Evolutionary conservation across 306 rosid genomes (phyloP).

Genomic region (Astragalus membranaceus): DNA sequence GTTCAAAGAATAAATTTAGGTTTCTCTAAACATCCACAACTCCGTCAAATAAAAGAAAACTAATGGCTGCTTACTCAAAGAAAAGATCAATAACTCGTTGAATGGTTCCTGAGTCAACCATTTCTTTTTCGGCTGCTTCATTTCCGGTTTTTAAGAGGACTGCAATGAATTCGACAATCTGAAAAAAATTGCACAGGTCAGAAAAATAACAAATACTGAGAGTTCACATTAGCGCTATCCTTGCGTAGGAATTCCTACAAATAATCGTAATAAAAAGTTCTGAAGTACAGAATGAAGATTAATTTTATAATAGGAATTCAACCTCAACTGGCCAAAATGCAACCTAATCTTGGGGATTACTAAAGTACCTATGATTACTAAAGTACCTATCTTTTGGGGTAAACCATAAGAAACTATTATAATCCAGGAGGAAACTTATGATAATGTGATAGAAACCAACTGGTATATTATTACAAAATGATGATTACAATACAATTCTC

Average conservation of each 20-base stretch:
- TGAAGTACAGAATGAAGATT: not conserved
- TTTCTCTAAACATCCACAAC: not conserved
- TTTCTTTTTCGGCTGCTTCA: constrained; percentile 77
- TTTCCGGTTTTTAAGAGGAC: constrained; percentile 76
- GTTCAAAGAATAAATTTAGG: not conserved
- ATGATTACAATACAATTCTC: too few relatives aligned
- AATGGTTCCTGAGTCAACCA: constrained; percentile 86
- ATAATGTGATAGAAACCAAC: too few relatives aligned
- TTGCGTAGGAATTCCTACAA: not conserved
- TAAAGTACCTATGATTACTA: too few relatives aligned
- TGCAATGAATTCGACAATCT: constrained; percentile 94
- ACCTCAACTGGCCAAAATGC: not conserved
- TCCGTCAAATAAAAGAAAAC: not conserved
- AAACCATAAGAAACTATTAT: not conserved
- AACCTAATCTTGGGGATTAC: not conserved
- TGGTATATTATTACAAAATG: too few relatives aligned
- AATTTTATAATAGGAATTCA: not conserved
- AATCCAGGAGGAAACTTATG: too few relatives aligned
- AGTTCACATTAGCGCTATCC: not conserved
- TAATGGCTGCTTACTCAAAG: constrained; percentile 68
- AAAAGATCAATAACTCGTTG: constrained; percentile 82
- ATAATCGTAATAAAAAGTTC: not conserved
- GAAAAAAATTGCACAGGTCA: constrained; percentile 23
- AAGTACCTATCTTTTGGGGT: not conserved
- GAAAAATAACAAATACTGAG: not conserved